phyloP scores from a whole-genome alignment of 1,284 basidiomycete genomes.

The Cryptococcus deneoformans region DNA sequence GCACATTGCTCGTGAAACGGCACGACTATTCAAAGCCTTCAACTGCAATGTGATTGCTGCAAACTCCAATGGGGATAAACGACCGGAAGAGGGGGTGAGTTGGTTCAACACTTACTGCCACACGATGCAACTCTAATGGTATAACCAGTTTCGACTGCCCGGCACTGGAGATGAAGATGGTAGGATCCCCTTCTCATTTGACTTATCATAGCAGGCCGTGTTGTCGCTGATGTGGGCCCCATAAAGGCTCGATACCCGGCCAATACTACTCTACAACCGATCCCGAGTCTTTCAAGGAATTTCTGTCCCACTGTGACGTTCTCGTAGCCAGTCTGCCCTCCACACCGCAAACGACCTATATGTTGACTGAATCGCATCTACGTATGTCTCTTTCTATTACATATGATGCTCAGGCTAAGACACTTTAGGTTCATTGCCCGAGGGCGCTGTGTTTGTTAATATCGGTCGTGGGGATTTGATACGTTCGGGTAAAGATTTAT shows the following conservation, averaged over 20 bases:
- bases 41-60: conserved; percentile 42
- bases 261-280: conserved; percentile 37
- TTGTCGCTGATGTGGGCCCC: background rate
- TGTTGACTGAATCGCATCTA: conserved; percentile 5
- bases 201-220: background rate
- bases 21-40: conserved; percentile 37
- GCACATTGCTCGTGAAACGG: conserved; percentile 42
- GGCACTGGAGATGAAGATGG: conserved; percentile 44
- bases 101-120: too few relatives aligned
- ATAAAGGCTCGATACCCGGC: conserved; percentile 31
- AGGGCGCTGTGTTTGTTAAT: conserved; percentile 43
- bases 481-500: conserved; percentile 21
- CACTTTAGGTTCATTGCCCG: conserved; percentile 18
- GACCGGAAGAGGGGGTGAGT: conserved; percentile 25
- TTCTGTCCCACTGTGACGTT: conserved; percentile 33
- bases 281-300: conserved; percentile 27
- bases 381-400: too few relatives aligned
- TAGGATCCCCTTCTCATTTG: conserved; percentile 2
- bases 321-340: conserved; percentile 42
- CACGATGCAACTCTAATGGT: conserved; percentile 19
- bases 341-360: conserved; percentile 30
- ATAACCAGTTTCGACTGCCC: conserved; percentile 13
- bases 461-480: conserved; percentile 45
- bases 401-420: too few relatives aligned
- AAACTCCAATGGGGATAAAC: conserved; percentile 33